These are phyloP conservation scores for Pichia kluyveri DNA, from an alignment of 805 yeast genomes.

Conservation along the genomic window DNA sequence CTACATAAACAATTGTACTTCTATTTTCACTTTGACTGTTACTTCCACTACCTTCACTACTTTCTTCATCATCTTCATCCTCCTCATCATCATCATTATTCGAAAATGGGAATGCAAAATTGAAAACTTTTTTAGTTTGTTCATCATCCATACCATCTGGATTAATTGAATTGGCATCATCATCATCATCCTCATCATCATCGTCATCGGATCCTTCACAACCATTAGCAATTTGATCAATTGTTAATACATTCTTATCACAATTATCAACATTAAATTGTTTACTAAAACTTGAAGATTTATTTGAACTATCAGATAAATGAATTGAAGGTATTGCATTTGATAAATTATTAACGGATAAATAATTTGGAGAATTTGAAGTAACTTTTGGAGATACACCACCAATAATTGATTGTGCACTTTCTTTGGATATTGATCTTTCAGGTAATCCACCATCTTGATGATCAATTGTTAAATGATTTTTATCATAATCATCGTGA, in stretches of 20 bases:
- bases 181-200: constrained; percentile 22
- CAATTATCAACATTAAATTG: neutral
- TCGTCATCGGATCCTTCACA: constrained; percentile 15
- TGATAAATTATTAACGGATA: neutral
- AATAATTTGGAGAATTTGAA: too few species aligned
- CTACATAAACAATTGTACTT: neutral
- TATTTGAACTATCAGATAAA: too few species aligned
- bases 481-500: too few species aligned
- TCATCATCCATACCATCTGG: constrained; percentile 17
- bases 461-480: too few species aligned
- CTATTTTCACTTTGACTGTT: neutral
- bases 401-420: constrained; percentile 14
- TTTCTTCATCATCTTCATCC: neutral
- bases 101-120: constrained; percentile 48
- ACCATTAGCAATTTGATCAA: neutral
- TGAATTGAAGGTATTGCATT: neutral
- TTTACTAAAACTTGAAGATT: neutral
- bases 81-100: neutral
- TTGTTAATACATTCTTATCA: neutral
- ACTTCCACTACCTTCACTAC: neutral
- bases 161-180: constrained; percentile 8
- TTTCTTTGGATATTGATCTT: too few species aligned
- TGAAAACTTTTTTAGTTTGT: constrained; percentile 30
- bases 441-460: too few species aligned
- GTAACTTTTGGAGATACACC: constrained; percentile 1